These are phyloP conservation scores for Hypoxylon sp. DNA, from an alignment of 2,329 filamentous ascomycete species.

Conservation along the genomic window DNA sequence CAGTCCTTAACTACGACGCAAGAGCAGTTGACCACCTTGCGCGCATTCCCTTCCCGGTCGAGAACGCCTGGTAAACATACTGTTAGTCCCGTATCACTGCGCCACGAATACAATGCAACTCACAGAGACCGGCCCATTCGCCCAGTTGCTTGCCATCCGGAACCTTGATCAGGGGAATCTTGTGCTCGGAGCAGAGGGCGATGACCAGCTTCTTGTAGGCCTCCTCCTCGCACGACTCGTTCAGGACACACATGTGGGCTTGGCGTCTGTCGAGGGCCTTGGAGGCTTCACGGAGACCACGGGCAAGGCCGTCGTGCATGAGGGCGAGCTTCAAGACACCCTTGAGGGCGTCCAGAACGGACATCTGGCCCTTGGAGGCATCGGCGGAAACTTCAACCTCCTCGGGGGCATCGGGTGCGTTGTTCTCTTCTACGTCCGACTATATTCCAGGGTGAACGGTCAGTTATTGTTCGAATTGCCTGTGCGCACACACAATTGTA, in stretches of 20 bases:
- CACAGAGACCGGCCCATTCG: slow-evolving; percentile 99
- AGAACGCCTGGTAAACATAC: slow-evolving; percentile 78
- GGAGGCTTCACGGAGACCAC: slow-evolving; percentile 96
- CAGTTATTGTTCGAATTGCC: slow-evolving; percentile 39
- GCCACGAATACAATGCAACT: slow-evolving; percentile 60
- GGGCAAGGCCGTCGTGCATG: slow-evolving; percentile 99
- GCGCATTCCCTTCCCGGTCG: slow-evolving; percentile 98
- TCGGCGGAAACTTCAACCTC: slow-evolving; percentile 98
- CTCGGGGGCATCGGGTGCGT: slow-evolving; percentile 81
- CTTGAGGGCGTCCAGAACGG: slow-evolving; percentile 97
- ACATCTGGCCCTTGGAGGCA: slow-evolving; percentile 92
- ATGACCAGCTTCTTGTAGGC: slow-evolving; percentile 99
- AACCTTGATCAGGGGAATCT: slow-evolving; percentile 99
- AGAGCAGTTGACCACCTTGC: slow-evolving; percentile 99
- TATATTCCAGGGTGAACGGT: slow-evolving; percentile 54
- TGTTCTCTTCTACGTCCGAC: slow-evolving; percentile 99
- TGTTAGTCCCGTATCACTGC: slow-evolving; percentile 48
- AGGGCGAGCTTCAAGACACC: slow-evolving; percentile 98
- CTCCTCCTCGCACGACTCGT: slow-evolving; percentile 99
- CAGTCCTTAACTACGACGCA: slow-evolving; percentile 99
- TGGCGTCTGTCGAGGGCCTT: slow-evolving; percentile 99
- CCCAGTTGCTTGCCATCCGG: slow-evolving; percentile 99
- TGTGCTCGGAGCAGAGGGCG: slow-evolving; percentile 98
- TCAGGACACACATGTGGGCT: slow-evolving; percentile 99
- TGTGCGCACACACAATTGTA: slow-evolving; percentile 34